phyloP scores from a whole-genome alignment of 2,329 filamentous ascomycete genomes.

The Colletotrichum australisinense region DNA sequence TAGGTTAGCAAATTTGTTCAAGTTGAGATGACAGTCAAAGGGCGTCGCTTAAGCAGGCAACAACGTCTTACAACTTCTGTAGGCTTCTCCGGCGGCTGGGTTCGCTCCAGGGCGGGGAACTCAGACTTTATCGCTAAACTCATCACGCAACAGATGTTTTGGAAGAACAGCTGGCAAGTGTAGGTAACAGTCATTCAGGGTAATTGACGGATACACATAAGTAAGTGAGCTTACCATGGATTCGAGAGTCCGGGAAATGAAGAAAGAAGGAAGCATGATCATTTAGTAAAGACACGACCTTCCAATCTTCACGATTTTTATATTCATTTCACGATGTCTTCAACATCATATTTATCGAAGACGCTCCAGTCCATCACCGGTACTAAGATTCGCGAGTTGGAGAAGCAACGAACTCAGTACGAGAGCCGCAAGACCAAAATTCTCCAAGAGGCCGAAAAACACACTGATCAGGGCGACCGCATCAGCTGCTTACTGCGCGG shows the following conservation, averaged over 20 bases:
- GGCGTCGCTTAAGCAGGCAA: not conserved
- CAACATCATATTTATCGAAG: conserved; percentile 44
- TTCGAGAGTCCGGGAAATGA: not conserved
- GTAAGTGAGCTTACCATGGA: not conserved
- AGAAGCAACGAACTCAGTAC: conserved; percentile 51
- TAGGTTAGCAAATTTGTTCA: not conserved
- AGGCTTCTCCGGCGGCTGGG: not conserved
- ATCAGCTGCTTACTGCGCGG: conserved; percentile 42
- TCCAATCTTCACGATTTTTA: not conserved
- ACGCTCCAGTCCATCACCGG: conserved; percentile 56
- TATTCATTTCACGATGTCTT: not conserved
- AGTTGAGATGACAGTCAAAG: not conserved
- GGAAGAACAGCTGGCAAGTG: not conserved
- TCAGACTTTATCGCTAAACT: fast-evolving
- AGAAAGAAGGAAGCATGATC: not conserved
- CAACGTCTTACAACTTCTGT: not conserved
- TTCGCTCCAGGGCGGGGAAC: not conserved
- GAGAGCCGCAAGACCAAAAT: conserved; percentile 48
- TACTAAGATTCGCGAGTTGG: conserved; percentile 56
- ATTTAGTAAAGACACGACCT: not conserved
- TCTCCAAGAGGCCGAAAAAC: conserved; percentile 40
- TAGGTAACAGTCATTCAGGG: not conserved
- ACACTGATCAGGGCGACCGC: conserved; percentile 44
- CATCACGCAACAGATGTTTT: no score
- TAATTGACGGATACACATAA: not conserved